Percentiles rank a stretch among this genome's conserved stretches.
These are phyloP conservation scores for Vachellia collinsii DNA, from an alignment of 306 rosid species.

Conservation along the genomic window DNA sequence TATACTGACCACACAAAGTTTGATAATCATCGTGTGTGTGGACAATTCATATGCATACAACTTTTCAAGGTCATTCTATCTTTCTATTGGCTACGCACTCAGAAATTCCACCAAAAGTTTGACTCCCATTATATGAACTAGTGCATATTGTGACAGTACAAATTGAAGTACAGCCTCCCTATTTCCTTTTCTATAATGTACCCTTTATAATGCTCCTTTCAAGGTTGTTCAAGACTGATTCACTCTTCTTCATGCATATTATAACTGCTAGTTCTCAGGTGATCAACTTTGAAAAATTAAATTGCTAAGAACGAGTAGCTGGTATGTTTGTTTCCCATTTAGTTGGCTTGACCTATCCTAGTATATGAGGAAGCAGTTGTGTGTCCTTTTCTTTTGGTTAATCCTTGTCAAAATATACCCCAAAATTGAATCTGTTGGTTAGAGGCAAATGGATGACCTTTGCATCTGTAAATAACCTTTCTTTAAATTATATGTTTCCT, in stretches of 20 bases:
- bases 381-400: constrained; percentile 7
- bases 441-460: background rate
- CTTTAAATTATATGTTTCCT: background rate
- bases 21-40: background rate
- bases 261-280: constrained; percentile 2
- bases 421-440: background rate
- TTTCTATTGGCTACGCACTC: background rate
- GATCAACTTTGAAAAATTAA: background rate
- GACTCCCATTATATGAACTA: background rate
- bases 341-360: constrained; percentile 10
- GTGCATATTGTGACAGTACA: constrained; percentile 5
- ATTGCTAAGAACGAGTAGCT: background rate
- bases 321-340: background rate
- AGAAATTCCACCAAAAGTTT: constrained; percentile 1
- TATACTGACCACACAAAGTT: background rate
- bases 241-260: constrained; percentile 19
- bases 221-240: background rate
- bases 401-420: background rate
- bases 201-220: background rate
- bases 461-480: background rate
- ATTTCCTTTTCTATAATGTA: background rate
- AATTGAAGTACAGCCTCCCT: background rate
- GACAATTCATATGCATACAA: background rate
- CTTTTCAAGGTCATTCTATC: background rate
- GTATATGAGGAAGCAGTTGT: background rate